Evolutionary conservation across 768 basidiomycete genomes (phyloP).

Genomic region (Imleria badia): DNA sequence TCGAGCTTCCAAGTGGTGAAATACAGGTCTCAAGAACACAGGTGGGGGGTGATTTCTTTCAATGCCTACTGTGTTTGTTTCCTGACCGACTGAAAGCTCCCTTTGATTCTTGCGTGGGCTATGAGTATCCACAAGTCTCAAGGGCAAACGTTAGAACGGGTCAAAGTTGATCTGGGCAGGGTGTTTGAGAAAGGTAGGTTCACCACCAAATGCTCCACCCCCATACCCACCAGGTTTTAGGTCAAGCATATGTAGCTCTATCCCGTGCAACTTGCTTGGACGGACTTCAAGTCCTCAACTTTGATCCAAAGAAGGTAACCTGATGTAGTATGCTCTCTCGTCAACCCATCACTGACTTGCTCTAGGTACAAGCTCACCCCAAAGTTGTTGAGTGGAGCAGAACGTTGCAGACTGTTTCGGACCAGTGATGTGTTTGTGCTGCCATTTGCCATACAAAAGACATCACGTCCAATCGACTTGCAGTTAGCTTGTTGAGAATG

Average conservation of each 20-base stretch:
- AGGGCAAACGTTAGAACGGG: slow-evolving; percentile 92
- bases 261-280: slow-evolving; percentile 86
- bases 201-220: background rate
- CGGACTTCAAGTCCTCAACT: slow-evolving; percentile 82
- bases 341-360: slow-evolving; percentile 3
- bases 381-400: slow-evolving; percentile 73
- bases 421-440: slow-evolving; percentile 6
- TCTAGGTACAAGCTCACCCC: slow-evolving; percentile 67
- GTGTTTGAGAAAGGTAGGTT: slow-evolving; percentile 86
- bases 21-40: slow-evolving; percentile 77
- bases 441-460: background rate
- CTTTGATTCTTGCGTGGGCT: slow-evolving; percentile 91
- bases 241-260: slow-evolving; percentile 88
- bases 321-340: background rate
- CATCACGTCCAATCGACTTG: background rate
- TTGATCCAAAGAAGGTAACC: slow-evolving; percentile 68
- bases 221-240: slow-evolving; percentile 35
- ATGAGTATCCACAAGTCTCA: slow-evolving; percentile 99
- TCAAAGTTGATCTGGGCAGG: slow-evolving; percentile 89
- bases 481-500: background rate
- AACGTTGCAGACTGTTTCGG: slow-evolving; percentile 54
- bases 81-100: slow-evolving; percentile 51
- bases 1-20: slow-evolving; percentile 85
- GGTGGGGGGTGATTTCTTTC: slow-evolving; percentile 42
- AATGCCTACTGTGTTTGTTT: background rate